Conservation (phyloP, 345 rosid species). For the Conringia planisiliqua region DNA sequence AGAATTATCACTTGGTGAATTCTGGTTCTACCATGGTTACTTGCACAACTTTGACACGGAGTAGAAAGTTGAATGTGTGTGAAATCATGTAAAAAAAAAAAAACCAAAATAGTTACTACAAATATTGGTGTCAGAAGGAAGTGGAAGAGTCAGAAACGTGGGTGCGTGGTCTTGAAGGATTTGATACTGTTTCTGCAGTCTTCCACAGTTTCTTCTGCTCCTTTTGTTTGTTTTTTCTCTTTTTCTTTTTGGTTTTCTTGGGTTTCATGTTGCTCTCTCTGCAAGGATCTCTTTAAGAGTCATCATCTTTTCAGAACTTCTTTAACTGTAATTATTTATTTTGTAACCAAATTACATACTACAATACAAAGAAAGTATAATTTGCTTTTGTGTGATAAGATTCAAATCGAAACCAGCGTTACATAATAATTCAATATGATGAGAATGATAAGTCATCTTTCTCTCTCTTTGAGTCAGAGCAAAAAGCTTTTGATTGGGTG, state of each 20-base stretch:
- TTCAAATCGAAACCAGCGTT: not conserved
- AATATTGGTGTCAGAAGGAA: constrained; percentile 24
- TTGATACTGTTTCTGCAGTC: constrained; percentile 21
- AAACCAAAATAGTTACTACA: not conserved
- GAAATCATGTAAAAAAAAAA: not conserved
- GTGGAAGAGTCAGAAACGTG: constrained; percentile 33
- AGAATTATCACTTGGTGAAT: no score
- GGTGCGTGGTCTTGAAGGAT: constrained; percentile 26
- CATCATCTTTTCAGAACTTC: constrained; percentile 26
- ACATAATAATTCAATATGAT: not conserved
- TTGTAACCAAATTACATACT: not conserved
- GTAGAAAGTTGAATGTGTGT: not conserved
- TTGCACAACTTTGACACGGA: not conserved
- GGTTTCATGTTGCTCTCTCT: constrained; percentile 24
- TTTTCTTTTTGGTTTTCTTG: not conserved
- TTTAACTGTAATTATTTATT: constrained; percentile 10
- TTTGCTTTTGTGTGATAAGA: not conserved
- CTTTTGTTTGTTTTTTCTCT: not conserved
- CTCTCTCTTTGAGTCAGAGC: constrained; percentile 15
- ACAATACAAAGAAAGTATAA: not conserved
- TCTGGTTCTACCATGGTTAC: not conserved
- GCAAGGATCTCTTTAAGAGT: not conserved
- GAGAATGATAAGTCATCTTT: constrained; percentile 23
- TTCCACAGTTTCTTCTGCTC: constrained; percentile 15
- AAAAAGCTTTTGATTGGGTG: constrained; percentile 26